Conservation (phyloP, 228 moss, liverwort and hornwort species). For the Sphagnum magellanicum region DNA sequence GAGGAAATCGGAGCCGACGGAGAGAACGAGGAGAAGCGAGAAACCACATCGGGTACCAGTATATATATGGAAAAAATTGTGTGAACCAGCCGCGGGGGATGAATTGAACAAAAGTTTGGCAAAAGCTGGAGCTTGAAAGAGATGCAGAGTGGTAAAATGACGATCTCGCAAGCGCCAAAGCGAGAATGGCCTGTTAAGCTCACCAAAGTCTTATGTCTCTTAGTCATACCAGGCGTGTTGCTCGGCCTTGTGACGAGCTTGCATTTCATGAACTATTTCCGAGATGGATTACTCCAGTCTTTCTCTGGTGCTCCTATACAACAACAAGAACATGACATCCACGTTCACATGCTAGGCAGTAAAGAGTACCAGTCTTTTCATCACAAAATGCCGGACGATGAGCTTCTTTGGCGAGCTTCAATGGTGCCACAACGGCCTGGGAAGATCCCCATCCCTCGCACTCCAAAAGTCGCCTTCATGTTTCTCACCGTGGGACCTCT, state of each 20-base stretch:
- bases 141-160: too few species aligned
- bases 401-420: slow-evolving; percentile 49
- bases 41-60: too few species aligned
- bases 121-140: too few species aligned
- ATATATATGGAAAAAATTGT: too few species aligned
- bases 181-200: slow-evolving; percentile 20
- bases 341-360: slow-evolving; percentile 3
- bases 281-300: slow-evolving; percentile 4
- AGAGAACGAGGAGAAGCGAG: too few species aligned
- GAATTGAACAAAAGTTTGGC: too few species aligned
- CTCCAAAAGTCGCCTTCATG: slow-evolving; percentile 72
- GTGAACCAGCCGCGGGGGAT: too few species aligned
- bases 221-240: slow-evolving; percentile 35
- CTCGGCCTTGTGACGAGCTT: slow-evolving; percentile 37
- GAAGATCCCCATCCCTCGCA: slow-evolving; percentile 22
- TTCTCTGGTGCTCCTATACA: neutral
- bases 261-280: slow-evolving; percentile 23
- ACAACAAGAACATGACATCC: neutral
- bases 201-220: slow-evolving; percentile 22
- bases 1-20: too few species aligned
- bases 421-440: slow-evolving; percentile 29
- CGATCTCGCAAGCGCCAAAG: neutral
- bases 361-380: neutral
- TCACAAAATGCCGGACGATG: slow-evolving; percentile 26
- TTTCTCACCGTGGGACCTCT: slow-evolving; percentile 75